phyloP scores from a whole-genome alignment of 495 filamentous ascomycete genomes.

The Tirmania nivea region DNA sequence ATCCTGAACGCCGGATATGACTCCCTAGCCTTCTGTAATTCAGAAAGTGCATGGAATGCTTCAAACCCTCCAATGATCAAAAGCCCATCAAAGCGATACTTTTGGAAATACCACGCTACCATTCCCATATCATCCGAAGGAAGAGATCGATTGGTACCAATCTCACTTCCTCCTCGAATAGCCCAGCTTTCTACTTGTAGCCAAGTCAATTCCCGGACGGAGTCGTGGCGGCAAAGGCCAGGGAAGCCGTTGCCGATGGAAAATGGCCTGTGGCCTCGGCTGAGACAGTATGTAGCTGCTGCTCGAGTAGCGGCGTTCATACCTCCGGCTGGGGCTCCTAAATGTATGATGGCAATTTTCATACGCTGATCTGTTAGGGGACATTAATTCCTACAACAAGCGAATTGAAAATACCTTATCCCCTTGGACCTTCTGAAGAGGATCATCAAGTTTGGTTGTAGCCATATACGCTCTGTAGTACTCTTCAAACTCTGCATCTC shows the following conservation, averaged over 20 bases:
- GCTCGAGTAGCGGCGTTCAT: constrained; percentile 96
- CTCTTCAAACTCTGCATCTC: constrained; percentile 86
- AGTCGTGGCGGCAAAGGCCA: constrained; percentile 77
- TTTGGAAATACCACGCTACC: constrained; percentile 65
- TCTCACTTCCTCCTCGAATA: constrained; percentile 89
- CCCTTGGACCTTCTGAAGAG: constrained; percentile 38
- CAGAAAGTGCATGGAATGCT: constrained; percentile 75
- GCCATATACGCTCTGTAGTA: constrained; percentile 76
- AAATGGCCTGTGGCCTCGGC: constrained; percentile 75
- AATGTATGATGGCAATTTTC: constrained; percentile 87
- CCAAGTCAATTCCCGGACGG: constrained; percentile 72
- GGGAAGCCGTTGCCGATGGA: constrained; percentile 96
- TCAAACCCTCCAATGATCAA: constrained; percentile 94
- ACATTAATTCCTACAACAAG: not conserved
- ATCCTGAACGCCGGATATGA: constrained; percentile 74
- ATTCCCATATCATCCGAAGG: constrained; percentile 60
- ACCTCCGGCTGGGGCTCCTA: constrained; percentile 93
- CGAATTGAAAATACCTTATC: constrained; percentile 37
- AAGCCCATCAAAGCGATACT: constrained; percentile 73
- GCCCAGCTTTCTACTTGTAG: constrained; percentile 91
- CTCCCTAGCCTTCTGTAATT: constrained; percentile 59
- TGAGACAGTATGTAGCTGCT: constrained; percentile 84
- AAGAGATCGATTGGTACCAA: constrained; percentile 87
- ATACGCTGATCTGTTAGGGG: constrained; percentile 37
- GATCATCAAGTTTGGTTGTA: constrained; percentile 54